Percentiles rank a stretch among this genome's conserved stretches.
These are phyloP conservation scores for Myxozyma nipponensis DNA, from an alignment of 805 yeast genomes.

Conservation along the genomic window DNA sequence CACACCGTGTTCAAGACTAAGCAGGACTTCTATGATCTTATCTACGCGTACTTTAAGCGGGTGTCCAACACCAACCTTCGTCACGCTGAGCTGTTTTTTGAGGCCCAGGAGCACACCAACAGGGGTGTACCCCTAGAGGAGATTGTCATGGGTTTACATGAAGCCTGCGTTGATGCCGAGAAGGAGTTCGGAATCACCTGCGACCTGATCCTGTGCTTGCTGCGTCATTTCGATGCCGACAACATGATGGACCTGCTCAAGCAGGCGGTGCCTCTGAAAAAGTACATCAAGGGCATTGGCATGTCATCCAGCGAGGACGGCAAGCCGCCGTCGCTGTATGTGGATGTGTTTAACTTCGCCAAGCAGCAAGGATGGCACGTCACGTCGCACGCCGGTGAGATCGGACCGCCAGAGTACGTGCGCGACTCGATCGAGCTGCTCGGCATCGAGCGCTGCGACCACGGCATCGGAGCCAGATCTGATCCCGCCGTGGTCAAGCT, in stretches of 20 bases:
- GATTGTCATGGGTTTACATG: constrained; percentile 42
- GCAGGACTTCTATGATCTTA: constrained; percentile 70
- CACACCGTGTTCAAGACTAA: constrained; percentile 68
- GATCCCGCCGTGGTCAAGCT: constrained; percentile 52
- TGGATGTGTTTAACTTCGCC: constrained; percentile 56
- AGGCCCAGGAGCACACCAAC: constrained; percentile 28
- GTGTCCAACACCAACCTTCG: constrained; percentile 27
- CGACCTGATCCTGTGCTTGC: constrained; percentile 74
- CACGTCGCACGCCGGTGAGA: constrained; percentile 90
- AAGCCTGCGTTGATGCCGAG: constrained; percentile 63
- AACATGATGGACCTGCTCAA: constrained; percentile 58
- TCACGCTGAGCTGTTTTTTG: constrained; percentile 27
- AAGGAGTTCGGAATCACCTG: constrained; percentile 58
- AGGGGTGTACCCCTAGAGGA: constrained; percentile 28
- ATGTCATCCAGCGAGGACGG: constrained; percentile 76
- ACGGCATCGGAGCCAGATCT: constrained; percentile 65
- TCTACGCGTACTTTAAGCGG: constrained; percentile 61
- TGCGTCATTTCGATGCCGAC: constrained; percentile 67
- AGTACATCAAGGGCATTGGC: constrained; percentile 71
- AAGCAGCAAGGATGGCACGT: constrained; percentile 52
- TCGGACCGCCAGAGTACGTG: constrained; percentile 73
- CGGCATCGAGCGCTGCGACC: constrained; percentile 70
- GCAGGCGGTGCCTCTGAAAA: constrained; percentile 40
- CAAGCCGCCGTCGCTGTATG: constrained; percentile 68
- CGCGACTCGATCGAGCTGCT: constrained; percentile 54